These are phyloP conservation scores for Escovopsis weberi DNA, from an alignment of 2,329 filamentous ascomycete genomes.

Conservation along the genomic window DNA sequence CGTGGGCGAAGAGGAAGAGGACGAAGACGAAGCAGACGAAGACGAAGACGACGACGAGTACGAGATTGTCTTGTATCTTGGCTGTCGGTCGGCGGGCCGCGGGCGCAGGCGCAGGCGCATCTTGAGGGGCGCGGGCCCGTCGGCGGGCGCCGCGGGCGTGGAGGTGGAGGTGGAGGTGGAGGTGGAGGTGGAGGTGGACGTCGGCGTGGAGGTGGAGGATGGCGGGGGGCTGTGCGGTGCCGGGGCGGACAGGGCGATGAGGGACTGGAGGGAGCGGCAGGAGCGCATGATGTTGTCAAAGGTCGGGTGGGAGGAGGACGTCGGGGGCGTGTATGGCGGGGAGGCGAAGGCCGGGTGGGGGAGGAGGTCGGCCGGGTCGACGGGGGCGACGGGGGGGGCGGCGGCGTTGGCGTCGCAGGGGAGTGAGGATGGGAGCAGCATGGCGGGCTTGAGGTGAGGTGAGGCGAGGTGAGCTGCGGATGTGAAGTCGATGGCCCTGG, in stretches of 20 bases:
- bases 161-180: conserved; percentile 17
- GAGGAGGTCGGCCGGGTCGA: conserved; percentile 8
- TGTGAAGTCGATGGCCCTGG: not conserved
- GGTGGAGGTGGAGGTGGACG: too few species aligned
- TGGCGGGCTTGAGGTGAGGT: conserved; percentile 18
- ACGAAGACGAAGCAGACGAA: too few species aligned
- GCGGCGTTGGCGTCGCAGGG: conserved; percentile 30
- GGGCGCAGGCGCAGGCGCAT: conserved; percentile 36
- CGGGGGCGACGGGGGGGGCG: conserved; percentile 31
- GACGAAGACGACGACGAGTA: too few species aligned
- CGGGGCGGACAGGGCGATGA: conserved; percentile 25
- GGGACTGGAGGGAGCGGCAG: conserved; percentile 46
- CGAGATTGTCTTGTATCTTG: conserved; percentile 5
- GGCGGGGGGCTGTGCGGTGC: conserved; percentile 19
- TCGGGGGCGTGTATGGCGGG: conserved; percentile 42
- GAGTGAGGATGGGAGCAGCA: conserved; percentile 46
- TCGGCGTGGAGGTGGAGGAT: conserved; percentile 28
- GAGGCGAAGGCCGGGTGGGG: conserved; percentile 39
- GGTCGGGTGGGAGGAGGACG: conserved; percentile 28
- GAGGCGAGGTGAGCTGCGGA: not conserved
- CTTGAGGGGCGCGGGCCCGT: conserved; percentile 37
- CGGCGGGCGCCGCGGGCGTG: conserved; percentile 36
- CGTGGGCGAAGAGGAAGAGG: not conserved
- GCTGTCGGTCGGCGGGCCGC: conserved; percentile 16
- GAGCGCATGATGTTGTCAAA: conserved; percentile 43